Base-by-base conservation (phyloP, 2,329 filamentous ascomycete genomes). In the Lasiodiplodia theobromae region DNA sequence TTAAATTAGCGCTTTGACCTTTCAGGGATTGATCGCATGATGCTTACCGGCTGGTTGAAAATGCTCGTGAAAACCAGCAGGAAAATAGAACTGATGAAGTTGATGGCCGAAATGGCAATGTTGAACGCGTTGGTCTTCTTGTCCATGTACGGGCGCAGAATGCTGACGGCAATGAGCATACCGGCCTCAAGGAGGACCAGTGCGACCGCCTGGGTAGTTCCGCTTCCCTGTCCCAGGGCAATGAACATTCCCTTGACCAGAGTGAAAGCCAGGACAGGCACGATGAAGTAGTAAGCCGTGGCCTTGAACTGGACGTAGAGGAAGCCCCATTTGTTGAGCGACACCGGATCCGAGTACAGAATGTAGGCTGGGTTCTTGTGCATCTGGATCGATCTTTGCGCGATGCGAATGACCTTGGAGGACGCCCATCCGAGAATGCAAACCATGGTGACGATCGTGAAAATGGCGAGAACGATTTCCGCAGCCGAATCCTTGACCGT, bases 81-180 rank as follows among this genome's bases (percentile, higher is more conserved):
- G 84, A 97, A 96, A 78, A 97, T 90, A 68, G 91, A 87, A 81
- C 96, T 97, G 75, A 97, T 79, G 80, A 97, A 97, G 85, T 97
- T 97, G 81, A 97, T 86, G 56, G 89, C 91, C 71, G 89, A 91
- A 75, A 97, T 97, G 70, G 93, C 88, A 76, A 98, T 97, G 83
- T 97, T 97, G 86, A 97, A 97, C 58, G 91, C 90, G 81, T 97
- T 98, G 70, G 93, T 97, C 83, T 94, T 95, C 88, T 97, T 97
- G 86, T 97, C 95, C 95, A 98, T 98, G 91, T 93, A 98, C 21
- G 95, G 95, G 70, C 93, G 90, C 73, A 97, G 83, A 66, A 97
- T 90, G 70, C 89, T 91, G 68, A 93, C 89, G 25, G 83, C 89
- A 74, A 97, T 91, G 68, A 98, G 86, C 73, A 92, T 90, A 65